A percentile compares a stretch with the other conserved stretches of the same genome.
Conservation (phyloP, 192 early-diverging fungal genomes). For the Coemansia sp. region DNA sequence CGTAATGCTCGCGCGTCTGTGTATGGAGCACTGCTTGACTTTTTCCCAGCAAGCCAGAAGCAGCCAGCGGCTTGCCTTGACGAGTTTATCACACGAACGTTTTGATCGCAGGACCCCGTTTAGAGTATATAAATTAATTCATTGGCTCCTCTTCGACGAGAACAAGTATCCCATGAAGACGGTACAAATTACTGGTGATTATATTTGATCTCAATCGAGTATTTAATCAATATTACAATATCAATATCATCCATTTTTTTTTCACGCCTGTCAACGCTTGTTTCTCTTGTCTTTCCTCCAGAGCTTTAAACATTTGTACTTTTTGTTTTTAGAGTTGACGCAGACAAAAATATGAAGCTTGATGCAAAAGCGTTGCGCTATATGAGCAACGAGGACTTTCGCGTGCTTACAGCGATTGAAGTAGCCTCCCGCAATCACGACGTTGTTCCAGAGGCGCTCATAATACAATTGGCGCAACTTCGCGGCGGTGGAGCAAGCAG, state of each 20-base stretch:
- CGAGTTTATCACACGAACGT: slow-evolving; percentile 4
- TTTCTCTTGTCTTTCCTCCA: background rate
- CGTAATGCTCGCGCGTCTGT: slow-evolving; percentile 31
- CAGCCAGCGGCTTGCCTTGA: slow-evolving; percentile 37
- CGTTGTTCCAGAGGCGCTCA: slow-evolving; percentile 89
- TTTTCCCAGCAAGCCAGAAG: slow-evolving; percentile 35
- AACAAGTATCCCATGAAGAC: too few species aligned
- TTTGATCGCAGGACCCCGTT: too few species aligned
- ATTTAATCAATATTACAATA: too few species aligned
- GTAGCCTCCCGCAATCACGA: slow-evolving; percentile 99
- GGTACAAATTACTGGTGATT: too few species aligned
- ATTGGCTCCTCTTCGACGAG: too few species aligned
- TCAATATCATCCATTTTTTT: too few species aligned
- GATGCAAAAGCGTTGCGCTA: slow-evolving; percentile 94
- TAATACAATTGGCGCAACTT: slow-evolving; percentile 92
- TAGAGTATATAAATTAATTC: too few species aligned
- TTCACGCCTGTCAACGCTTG: too few species aligned
- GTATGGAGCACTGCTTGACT: slow-evolving; percentile 39
- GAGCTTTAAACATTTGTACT: too few species aligned
- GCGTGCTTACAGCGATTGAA: slow-evolving; percentile 95
- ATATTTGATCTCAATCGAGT: too few species aligned
- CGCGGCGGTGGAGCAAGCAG: slow-evolving; percentile 83
- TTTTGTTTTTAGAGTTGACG: too few species aligned
- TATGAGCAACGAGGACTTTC: slow-evolving; percentile 90
- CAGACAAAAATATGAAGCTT: slow-evolving; percentile 81